Evolutionary conservation across 2,329 filamentous ascomycete species (phyloP), one percentile per base, ranked within the genome.

Genomic region (Dendrostoma leiphaemia): DNA sequence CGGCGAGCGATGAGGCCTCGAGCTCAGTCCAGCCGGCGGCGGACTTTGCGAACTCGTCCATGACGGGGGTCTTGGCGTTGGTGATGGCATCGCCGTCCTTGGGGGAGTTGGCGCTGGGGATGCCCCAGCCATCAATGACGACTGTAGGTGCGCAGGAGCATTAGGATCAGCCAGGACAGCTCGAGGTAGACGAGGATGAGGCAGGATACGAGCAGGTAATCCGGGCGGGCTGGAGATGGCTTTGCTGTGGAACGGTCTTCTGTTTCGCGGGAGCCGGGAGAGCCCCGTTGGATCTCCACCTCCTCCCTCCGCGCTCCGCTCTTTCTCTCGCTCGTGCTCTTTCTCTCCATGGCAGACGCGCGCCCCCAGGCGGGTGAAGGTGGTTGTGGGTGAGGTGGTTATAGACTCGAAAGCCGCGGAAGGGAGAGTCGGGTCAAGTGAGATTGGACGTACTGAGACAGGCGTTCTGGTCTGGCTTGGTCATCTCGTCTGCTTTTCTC

Each of bases 121-220:
- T 84, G 69, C 94, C 94, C 94, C 94, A 99, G 69, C 94, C 94
- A 78, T 99, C 94, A 80, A 99, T 99, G 76, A 97, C 94, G 83
- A 99, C 89, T 91, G 68, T 69, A 70, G 48, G 71, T 72, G 62
- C 74, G 74, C 63, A 79, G 68, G 48, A 83, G 67, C 68, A 82
- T 69, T 65, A 80, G 71, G 57, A 81, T 82, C 80, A 84, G 80
- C 80, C 79, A 84, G 56, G 73, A 75, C 54, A 82, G 64, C 68
- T 84, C 79, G 54, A 84, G 67, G 63, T 83, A 83, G 54, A 82
- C 63, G 60, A 84, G 71, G 59, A 79, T 68, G 63, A 80, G 82
- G 65, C 77, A 77, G 51, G 72, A 66, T 49, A 74, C 70, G 49
- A 82, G 71, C 52, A 80, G 62, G 58, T 69, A 71, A 61, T 70